These are phyloP conservation scores for Fusarium brevicatenulatum DNA, from an alignment of 2,329 filamentous ascomycete genomes.

Conservation along the genomic window DNA sequence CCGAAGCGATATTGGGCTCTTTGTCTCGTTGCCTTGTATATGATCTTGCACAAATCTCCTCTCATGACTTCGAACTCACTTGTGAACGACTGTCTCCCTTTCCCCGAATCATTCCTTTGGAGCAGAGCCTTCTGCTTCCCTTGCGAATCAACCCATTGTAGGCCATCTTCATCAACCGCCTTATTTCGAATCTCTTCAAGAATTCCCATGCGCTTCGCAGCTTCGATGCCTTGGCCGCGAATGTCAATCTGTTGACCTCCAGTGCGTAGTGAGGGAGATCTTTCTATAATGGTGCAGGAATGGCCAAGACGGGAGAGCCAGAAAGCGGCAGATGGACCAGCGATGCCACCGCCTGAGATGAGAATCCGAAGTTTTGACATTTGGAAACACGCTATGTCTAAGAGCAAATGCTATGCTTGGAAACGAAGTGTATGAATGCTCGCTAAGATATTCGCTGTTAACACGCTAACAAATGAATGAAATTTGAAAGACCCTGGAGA, in stretches of 20 bases:
- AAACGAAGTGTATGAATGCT: background rate
- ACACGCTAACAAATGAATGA: background rate
- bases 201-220: constrained; percentile 54
- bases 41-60: constrained; percentile 62
- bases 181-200: constrained; percentile 52
- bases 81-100: constrained; percentile 57
- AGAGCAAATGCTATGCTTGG: background rate
- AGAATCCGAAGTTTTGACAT: constrained; percentile 54
- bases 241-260: constrained; percentile 60
- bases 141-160: constrained; percentile 55
- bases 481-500: background rate
- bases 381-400: background rate
- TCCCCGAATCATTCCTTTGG: constrained; percentile 51
- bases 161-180: constrained; percentile 55
- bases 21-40: constrained; percentile 55
- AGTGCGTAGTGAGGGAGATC: constrained; percentile 49
- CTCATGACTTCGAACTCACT: constrained; percentile 70
- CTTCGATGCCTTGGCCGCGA: constrained; percentile 53
- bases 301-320: constrained; percentile 52
- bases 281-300: constrained; percentile 57
- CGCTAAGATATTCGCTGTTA: background rate
- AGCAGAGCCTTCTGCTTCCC: constrained; percentile 53
- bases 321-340: constrained; percentile 55
- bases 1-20: constrained; percentile 25
- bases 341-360: constrained; percentile 59